Evolutionary conservation across 2,329 filamentous ascomycete genomes (phyloP), one percentile per base, ranked within the genome.

Genomic region (Cladobotryum mycophilum): DNA sequence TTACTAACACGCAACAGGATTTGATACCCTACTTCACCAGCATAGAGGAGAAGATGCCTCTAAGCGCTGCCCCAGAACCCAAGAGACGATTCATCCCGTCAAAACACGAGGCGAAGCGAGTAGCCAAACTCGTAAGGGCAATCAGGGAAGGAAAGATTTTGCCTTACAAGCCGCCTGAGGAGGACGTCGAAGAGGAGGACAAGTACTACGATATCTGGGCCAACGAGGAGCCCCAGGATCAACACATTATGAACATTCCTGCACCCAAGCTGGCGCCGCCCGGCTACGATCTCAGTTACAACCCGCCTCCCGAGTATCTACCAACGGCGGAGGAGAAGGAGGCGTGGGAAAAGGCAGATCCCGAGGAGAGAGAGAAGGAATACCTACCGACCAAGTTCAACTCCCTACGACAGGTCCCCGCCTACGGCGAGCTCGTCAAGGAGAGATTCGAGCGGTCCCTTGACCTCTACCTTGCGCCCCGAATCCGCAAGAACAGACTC

Each of bases 91-190:
- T 97, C 67, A 74, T 99, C 9, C 93, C 95, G 6, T 97, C 92
- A 43, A 97, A 96, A 70, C 89, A 99, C 68, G 93, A 99, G 70
- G 87, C 89, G 33, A 96, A 96, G 75, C 83, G 91, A 51, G 82
- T 99, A 47, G 96, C 96, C 82, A 97, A 99, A 74, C 84, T 99
- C 62, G 93, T 97, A 48, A 89, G 88, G 63, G 93, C 93, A 36
- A 99, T 99, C 60, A 84, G 87, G 57, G 92, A 97, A 70, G 93
- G 95, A 35, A 84, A 90, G 45, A 97, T 99, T 58, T 74, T 95
- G 62, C 95, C 95, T 4, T 95, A 95, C 73, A 89, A 85, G 65
- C 82, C 89, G 4, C 83, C 84, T 0, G 78, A 83, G 61, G 87
- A 80, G 56, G 73, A 69, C 41, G 70, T 89, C 60, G 83, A 88